These are phyloP conservation scores for Fusarium nelsonii DNA, from an alignment of 2,329 filamentous ascomycete genomes.

Conservation along the genomic window DNA sequence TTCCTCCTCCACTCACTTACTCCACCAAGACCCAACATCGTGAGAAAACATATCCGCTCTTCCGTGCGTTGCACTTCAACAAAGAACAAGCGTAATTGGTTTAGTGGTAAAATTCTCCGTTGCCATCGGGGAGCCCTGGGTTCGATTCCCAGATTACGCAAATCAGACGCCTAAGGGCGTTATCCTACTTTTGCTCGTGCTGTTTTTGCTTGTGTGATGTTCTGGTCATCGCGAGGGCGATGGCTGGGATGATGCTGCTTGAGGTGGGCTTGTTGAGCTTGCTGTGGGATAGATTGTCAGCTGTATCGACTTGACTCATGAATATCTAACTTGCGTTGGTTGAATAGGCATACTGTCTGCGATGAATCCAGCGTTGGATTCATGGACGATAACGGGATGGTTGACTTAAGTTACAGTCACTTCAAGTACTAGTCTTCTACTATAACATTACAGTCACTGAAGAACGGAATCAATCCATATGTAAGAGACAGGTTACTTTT, in stretches of 20 bases:
- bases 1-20: neutral
- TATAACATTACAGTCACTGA: neutral
- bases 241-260: neutral
- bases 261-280: neutral
- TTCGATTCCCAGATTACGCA: slow-evolving; percentile 43
- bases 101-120: slow-evolving; percentile 39
- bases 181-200: neutral
- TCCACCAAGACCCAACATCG: slow-evolving; percentile 14
- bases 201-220: neutral
- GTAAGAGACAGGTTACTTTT: slow-evolving; percentile 35
- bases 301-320: too few species aligned
- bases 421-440: neutral
- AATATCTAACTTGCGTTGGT: neutral
- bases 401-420: too few species aligned
- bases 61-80: neutral
- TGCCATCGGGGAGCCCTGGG: slow-evolving; percentile 36
- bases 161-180: neutral
- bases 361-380: too few species aligned
- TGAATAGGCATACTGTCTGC: fast-evolving
- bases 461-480: neutral
- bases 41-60: neutral
- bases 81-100: slow-evolving; percentile 31
- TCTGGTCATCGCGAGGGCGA: neutral
- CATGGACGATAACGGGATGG: too few species aligned
- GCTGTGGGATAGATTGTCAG: too few species aligned